A percentile compares a stretch with the other conserved stretches of the same genome.
Evolutionary conservation across 805 yeast species (phyloP).

Genomic region (Diddensiella santjacobensis): DNA sequence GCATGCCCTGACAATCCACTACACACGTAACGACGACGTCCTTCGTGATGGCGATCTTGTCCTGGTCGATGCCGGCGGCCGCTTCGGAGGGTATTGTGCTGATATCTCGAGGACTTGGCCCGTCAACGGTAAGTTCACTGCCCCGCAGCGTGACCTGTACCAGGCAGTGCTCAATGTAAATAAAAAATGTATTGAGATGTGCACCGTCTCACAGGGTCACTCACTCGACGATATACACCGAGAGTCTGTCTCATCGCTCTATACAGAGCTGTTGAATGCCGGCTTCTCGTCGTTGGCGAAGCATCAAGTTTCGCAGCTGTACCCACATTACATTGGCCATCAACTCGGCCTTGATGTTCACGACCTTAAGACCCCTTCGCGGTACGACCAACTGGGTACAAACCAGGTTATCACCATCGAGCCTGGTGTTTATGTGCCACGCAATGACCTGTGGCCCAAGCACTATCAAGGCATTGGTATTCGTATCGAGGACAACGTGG

Average conservation of each 20-base stretch:
- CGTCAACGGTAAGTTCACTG: conserved; percentile 62
- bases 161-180: conserved; percentile 85
- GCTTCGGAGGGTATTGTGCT: conserved; percentile 88
- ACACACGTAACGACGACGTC: conserved; percentile 85
- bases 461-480: conserved; percentile 86
- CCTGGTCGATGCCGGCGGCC: conserved; percentile 92
- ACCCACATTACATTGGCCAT: conserved; percentile 96
- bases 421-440: conserved; percentile 92
- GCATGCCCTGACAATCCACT: conserved; percentile 88
- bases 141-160: conserved; percentile 80
- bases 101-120: conserved; percentile 99
- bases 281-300: conserved; percentile 50
- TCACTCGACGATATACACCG: conserved; percentile 76
- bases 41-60: conserved; percentile 76
- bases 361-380: conserved; percentile 39
- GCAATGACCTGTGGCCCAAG: conserved; percentile 63
- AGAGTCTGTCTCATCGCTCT: conserved; percentile 55
- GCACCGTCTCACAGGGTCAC: conserved; percentile 49
- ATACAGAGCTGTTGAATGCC: conserved; percentile 61
- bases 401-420: conserved; percentile 93
- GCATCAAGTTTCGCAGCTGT: conserved; percentile 42
- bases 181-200: conserved; percentile 66
- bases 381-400: conserved; percentile 47
- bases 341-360: conserved; percentile 84
- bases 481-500: conserved; percentile 91